Evolutionary conservation across 306 rosid species (phyloP), one percentile per base, ranked within the genome.

Genomic region (Prunus davidiana): DNA sequence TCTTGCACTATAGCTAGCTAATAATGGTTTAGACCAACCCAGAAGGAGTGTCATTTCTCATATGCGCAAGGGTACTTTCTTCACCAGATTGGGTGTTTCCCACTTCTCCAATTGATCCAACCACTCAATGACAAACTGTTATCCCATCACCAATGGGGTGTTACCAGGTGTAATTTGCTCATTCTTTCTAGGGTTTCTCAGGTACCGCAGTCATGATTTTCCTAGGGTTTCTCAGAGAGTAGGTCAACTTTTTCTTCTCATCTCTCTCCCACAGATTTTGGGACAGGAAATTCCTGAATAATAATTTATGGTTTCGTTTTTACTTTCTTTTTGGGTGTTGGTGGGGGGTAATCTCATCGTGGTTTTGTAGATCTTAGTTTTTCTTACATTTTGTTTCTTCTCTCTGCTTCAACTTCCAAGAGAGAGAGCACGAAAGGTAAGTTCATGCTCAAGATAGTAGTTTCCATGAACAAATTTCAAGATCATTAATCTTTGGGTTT

Each of bases 71-170:
- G 13, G 78, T 64, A 64, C 78, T 19, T 27, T 15, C 45, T 30
- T 15, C 69, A 69, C 50, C 62, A 27, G 25, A 51, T 57, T 55
- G 63, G 75, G 25, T 60, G 78, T 67, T 43, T 73, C 71, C 75
- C 81, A 82, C 75, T 77, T 66, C 34, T 15, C 14, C 66, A 22
- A 64, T 64, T 77, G 27, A 52, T 64, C 81, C 84, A 76, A 71
- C 58, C 81, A 72, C 80, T 71, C 67, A 12, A 73, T 28, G 74
- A 74, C 72, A 67, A 80, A 32, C 25, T 28, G 46, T 12, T 28
- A 62, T 27, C 12, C 30, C 73, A 13, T n/a, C 63, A 8, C 65
- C 58, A 67, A 45, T 77, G 45, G 82, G 78, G 75, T 6, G 65
- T 72, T 46, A n/a, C 14, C 30, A 20, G 67, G 30, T 79, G 25